A percentile compares a stretch with the other conserved stretches of the same genome.
These are phyloP conservation scores for Porpolomopsis calyptriformis DNA, from an alignment of 768 basidiomycete species.

Conservation along the genomic window DNA sequence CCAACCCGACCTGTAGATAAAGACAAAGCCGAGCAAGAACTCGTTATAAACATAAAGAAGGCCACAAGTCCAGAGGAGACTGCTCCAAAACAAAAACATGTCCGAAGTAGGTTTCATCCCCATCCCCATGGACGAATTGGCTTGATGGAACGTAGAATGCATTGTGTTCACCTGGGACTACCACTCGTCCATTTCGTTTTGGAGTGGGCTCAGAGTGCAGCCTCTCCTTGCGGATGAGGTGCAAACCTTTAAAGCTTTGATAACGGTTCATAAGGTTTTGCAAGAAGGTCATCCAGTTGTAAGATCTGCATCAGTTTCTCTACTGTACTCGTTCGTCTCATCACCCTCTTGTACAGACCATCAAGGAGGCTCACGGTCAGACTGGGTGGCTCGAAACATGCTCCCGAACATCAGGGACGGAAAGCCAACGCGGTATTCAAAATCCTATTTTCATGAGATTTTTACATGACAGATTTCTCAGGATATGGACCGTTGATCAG, in stretches of 20 bases:
- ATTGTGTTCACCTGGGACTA: constrained; percentile 99
- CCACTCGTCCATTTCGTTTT: constrained; percentile 93
- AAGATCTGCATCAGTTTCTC: constrained; percentile 14
- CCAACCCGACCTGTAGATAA: constrained; percentile 97
- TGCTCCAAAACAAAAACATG: constrained; percentile 98
- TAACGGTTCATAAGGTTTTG: constrained; percentile 93
- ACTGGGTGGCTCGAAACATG: constrained; percentile 98
- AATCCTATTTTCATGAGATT: not conserved
- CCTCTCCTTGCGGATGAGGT: constrained; percentile 96
- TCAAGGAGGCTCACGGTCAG: constrained; percentile 95
- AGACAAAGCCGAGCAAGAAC: constrained; percentile 93
- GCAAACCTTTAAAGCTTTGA: constrained; percentile 96
- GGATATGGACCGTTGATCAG: constrained; percentile 90
- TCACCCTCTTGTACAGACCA: constrained; percentile 45
- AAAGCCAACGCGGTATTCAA: constrained; percentile 63
- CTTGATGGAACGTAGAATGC: constrained; percentile 53
- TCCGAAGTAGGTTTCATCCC: constrained; percentile 64
- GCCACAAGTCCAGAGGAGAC: constrained; percentile 91
- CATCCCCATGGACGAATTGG: constrained; percentile 2
- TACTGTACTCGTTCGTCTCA: not conserved
- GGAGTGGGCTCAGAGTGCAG: constrained; percentile 93
- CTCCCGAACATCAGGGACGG: constrained; percentile 70
- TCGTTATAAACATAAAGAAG: constrained; percentile 95
- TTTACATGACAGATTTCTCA: constrained; percentile 20
- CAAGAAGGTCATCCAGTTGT: constrained; percentile 97